These are phyloP conservation scores for Yarrowia porcina DNA, from an alignment of 805 yeast genomes.

Conservation along the genomic window DNA sequence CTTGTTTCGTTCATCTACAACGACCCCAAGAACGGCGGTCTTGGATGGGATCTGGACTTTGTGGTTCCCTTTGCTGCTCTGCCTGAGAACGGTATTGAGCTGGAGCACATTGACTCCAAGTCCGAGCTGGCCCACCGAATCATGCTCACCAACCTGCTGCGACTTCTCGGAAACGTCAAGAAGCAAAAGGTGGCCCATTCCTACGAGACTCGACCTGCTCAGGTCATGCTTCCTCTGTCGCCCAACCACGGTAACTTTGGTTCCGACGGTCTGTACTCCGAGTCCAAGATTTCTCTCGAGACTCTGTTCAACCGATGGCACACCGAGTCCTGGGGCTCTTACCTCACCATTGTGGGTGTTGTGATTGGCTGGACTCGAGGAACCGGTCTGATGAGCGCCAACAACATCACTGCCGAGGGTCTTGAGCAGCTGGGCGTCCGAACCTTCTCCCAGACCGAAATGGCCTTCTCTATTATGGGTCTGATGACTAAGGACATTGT, in stretches of 20 bases:
- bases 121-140: conserved; percentile 98
- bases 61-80: conserved; percentile 98
- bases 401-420: conserved; percentile 96
- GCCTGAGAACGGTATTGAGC: conserved; percentile 96
- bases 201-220: conserved; percentile 95
- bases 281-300: conserved; percentile 92
- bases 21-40: conserved; percentile 78
- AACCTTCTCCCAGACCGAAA: conserved; percentile 97
- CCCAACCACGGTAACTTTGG: conserved; percentile 99
- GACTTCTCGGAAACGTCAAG: conserved; percentile 89
- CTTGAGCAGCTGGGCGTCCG: conserved; percentile 94
- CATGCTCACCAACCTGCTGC: conserved; percentile 92
- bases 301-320: conserved; percentile 98
- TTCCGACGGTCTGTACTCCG: conserved; percentile 96
- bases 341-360: conserved; percentile 96
- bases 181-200: conserved; percentile 71
- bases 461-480: conserved; percentile 98
- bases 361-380: conserved; percentile 99
- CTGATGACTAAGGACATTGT: conserved; percentile 82
- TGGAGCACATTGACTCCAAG: conserved; percentile 87
- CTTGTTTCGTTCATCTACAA: conserved; percentile 82
- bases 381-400: conserved; percentile 97
- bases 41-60: conserved; percentile 97
- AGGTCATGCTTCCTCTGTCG: conserved; percentile 91
- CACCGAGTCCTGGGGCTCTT: conserved; percentile 94